These are phyloP conservation scores for Parastagonospora avenae DNA, from an alignment of 2,329 filamentous ascomycete genomes.

Conservation along the genomic window DNA sequence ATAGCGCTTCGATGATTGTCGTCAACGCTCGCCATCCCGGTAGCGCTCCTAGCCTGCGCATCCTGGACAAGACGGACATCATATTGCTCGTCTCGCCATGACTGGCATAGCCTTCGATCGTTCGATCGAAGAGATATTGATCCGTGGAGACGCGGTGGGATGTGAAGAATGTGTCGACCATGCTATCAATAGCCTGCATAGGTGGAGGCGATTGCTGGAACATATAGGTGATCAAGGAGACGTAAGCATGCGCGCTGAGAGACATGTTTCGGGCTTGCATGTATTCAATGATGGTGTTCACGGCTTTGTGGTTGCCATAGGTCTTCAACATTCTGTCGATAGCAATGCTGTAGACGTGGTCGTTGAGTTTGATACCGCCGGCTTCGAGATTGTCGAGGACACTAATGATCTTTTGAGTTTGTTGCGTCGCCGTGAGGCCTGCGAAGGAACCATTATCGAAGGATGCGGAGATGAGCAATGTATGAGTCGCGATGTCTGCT, in stretches of 20 bases:
- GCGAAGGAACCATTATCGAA: conserved; percentile 57
- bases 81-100: conserved; percentile 56
- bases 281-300: conserved; percentile 66
- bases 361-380: conserved; percentile 64
- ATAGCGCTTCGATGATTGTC: conserved; percentile 46
- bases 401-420: conserved; percentile 57
- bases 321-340: conserved; percentile 66
- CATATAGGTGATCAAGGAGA: conserved; percentile 72
- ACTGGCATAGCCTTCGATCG: conserved; percentile 69
- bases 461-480: conserved; percentile 68
- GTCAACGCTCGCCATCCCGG: conserved; percentile 51
- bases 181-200: conserved; percentile 61
- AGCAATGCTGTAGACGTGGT: conserved; percentile 70
- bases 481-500: conserved; percentile 73
- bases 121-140: conserved; percentile 69
- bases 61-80: conserved; percentile 49
- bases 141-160: conserved; percentile 49
- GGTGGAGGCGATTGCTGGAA: conserved; percentile 65
- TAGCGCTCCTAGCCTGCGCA: conserved; percentile 47
- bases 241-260: conserved; percentile 71
- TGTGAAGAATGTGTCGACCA: conserved; percentile 58
- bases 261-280: conserved; percentile 62
- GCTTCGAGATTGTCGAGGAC: conserved; percentile 62
- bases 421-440: conserved; percentile 53
- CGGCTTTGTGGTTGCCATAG: conserved; percentile 54